A percentile compares a stretch with the other conserved stretches of the same genome.
Conservation (phyloP, 2,329 filamentous ascomycete species). For the Aotearoamyces nothofagi region DNA sequence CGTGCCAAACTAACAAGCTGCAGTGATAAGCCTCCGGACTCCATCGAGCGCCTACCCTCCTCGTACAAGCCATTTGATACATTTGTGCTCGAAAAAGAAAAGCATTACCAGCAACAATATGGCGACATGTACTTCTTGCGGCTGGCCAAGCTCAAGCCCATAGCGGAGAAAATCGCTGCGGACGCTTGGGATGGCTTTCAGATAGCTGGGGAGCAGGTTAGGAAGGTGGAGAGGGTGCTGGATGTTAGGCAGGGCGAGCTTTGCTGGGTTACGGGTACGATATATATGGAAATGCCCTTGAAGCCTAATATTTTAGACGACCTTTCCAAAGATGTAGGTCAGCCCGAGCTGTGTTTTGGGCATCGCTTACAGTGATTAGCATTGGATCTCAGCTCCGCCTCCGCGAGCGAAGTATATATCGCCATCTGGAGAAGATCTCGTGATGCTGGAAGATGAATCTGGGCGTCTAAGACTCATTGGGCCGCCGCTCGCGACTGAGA, state of each 20-base stretch:
- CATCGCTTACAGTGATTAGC: too few relatives aligned
- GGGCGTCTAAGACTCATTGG: constrained; percentile 74
- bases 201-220: constrained; percentile 62
- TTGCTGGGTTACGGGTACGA: constrained; percentile 87
- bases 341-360: too few relatives aligned
- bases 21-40: constrained; percentile 23
- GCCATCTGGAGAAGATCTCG: constrained; percentile 41
- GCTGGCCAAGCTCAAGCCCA: constrained; percentile 72
- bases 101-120: constrained; percentile 87
- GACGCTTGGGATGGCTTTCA: constrained; percentile 66
- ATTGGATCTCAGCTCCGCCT: constrained; percentile 77
- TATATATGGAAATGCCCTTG: constrained; percentile 93
- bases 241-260: constrained; percentile 92
- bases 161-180: constrained; percentile 58
- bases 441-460: constrained; percentile 92
- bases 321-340: constrained; percentile 82
- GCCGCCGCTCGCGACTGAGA: constrained; percentile 44
- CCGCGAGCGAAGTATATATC: constrained; percentile 61
- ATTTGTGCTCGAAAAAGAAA: constrained; percentile 55
- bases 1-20: background rate
- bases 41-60: constrained; percentile 37
- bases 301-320: constrained; percentile 96
- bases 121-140: constrained; percentile 96
- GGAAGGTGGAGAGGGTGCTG: constrained; percentile 71
- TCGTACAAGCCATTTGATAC: constrained; percentile 61